Base-by-base conservation (phyloP, 805 yeast genomes). In the Yamadazyma nakazawae region DNA sequence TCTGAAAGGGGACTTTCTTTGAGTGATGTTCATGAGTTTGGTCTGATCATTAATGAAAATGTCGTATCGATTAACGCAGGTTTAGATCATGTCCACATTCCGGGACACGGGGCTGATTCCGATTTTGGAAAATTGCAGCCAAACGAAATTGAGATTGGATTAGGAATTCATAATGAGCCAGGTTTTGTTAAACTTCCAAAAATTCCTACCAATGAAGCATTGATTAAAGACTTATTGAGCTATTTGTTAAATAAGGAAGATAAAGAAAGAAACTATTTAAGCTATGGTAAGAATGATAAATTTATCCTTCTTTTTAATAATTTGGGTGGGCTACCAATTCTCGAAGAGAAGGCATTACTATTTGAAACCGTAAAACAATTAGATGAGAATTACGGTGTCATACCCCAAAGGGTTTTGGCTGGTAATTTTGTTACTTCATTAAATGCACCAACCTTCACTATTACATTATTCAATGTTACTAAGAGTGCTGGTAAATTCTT, bases 81-180 rank as follows among this genome's bases (percentile, higher is more conserved):
- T 3, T 55, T 68, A 37, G 70, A 68, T 41, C 73, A 68, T 48
- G 61, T 63, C 18, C 70, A 65, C 46, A 64, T 67, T 31, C 69
- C 73, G 14, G 68, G 70, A 8, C 69, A 66, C 40, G 41, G 48
- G 3, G 42, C 48, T 5, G 55, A 56, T 35, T 43, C 54, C n/a
- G 57, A 59, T 25, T 59, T 44, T 39, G 65, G 63, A 2, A 52
- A 58, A 45, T 50, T 67, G 42, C 59, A 52, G 13, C 53, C 53
- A 10, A 58, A 59, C 43, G 62, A 67, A 48, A 52, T 64, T 24
- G 73, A 68, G 42, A 52, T 67, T 24, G 72, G 73, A 8, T 52
- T 68, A 13, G 72, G 73, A 16, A 68, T 68, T 38, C 75, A 69
- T 48, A 68, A 68, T 49, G 75, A 69, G 50, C 71, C 72, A 0